Evolutionary conservation across 148 eudicot species (phyloP).

Genomic region (Camellia japonica): DNA sequence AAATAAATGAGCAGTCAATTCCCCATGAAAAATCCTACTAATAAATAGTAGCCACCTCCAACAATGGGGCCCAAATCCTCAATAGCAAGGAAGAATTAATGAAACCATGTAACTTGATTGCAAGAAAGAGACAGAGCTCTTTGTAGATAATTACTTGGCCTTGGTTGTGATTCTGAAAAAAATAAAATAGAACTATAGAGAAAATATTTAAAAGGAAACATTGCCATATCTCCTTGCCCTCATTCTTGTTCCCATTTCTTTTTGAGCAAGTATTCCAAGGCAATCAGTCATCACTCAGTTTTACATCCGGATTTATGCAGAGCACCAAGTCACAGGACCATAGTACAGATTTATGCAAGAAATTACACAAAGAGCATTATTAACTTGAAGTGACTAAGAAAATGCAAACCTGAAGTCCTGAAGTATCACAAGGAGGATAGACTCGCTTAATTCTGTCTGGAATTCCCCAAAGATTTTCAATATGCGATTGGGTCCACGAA

Average conservation of each 20-base stretch:
- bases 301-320: background rate
- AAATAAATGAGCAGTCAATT: background rate
- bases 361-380: background rate
- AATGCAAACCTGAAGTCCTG: slow-evolving; percentile 81
- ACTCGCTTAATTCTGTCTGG: slow-evolving; percentile 65
- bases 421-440: slow-evolving; percentile 97
- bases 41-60: too few species aligned
- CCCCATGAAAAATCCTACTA: background rate
- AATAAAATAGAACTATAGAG: too few species aligned
- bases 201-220: too few species aligned
- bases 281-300: background rate
- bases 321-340: background rate
- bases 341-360: background rate
- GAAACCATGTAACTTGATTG: too few species aligned
- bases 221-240: background rate
- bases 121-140: too few species aligned
- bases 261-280: background rate
- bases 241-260: background rate
- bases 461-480: slow-evolving; percentile 84
- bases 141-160: too few species aligned
- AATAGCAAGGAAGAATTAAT: too few species aligned
- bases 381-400: background rate
- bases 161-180: too few species aligned
- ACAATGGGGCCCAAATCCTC: too few species aligned
- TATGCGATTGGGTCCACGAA: slow-evolving; percentile 91